Evolutionary conservation across 495 filamentous ascomycete species (phyloP).

Genomic region (Aspergillus incahuasiensis): DNA sequence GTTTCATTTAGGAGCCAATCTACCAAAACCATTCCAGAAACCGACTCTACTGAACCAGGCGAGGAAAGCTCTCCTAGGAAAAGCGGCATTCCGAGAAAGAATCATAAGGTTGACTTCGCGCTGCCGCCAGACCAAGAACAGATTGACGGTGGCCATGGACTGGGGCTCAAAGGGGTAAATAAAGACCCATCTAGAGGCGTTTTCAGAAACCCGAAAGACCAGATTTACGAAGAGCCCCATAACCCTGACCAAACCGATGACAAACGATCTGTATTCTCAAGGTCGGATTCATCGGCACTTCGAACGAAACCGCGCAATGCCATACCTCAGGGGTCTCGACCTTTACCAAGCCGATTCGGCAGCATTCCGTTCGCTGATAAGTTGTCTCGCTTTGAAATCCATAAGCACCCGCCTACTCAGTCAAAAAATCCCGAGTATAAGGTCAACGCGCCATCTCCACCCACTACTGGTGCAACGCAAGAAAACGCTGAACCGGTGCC

Average conservation of each 20-base stretch:
- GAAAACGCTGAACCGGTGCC: conserved; percentile 28
- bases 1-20: conserved; percentile 49
- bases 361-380: conserved; percentile 49
- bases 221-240: conserved; percentile 85
- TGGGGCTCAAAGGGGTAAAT: conserved; percentile 33
- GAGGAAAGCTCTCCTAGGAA: conserved; percentile 10
- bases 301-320: conserved; percentile 52
- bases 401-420: conserved; percentile 72
- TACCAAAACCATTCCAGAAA: conserved; percentile 10
- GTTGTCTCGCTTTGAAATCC: conserved; percentile 65
- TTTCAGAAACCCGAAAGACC: conserved; percentile 60
- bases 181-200: conserved; percentile 40
- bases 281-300: conserved; percentile 48
- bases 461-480: conserved; percentile 14
- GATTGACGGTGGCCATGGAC: conserved; percentile 9
- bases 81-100: conserved; percentile 29
- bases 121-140: conserved; percentile 26
- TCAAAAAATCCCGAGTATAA: conserved; percentile 70
- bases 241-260: conserved; percentile 30
- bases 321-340: conserved; percentile 47
- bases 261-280: conserved; percentile 28
- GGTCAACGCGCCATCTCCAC: conserved; percentile 48
- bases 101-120: conserved; percentile 41
- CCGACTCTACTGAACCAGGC: neutral
- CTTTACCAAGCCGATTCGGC: conserved; percentile 36